These are phyloP conservation scores for Pseudophaeomoniella oleicola DNA, from an alignment of 2,329 filamentous ascomycete species.

Conservation along the genomic window DNA sequence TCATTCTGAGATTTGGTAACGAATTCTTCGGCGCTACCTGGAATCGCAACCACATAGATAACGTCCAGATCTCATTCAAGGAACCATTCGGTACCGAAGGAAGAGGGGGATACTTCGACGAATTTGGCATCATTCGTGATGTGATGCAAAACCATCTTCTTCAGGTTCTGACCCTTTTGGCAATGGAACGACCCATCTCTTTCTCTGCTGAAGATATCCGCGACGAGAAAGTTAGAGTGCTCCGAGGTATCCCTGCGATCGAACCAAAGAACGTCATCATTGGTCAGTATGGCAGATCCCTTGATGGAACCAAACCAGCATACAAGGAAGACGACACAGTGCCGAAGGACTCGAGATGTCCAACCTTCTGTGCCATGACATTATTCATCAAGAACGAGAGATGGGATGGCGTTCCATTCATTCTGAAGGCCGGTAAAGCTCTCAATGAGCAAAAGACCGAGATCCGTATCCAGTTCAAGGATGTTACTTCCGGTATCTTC, in stretches of 20 bases:
- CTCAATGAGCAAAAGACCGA: slow-evolving; percentile 99
- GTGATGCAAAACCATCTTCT: slow-evolving; percentile 99
- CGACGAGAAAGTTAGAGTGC: slow-evolving; percentile 92
- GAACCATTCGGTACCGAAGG: slow-evolving; percentile 98
- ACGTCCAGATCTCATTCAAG: slow-evolving; percentile 98
- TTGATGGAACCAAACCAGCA: slow-evolving; percentile 89
- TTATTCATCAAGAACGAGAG: slow-evolving; percentile 99
- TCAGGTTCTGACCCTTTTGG: slow-evolving; percentile 86
- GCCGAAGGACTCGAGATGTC: slow-evolving; percentile 91
- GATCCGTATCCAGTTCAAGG: slow-evolving; percentile 98
- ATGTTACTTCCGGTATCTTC: slow-evolving; percentile 98
- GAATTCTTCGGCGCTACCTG: slow-evolving; percentile 97
- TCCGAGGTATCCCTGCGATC: slow-evolving; percentile 83
- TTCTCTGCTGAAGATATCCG: slow-evolving; percentile 97
- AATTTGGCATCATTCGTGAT: slow-evolving; percentile 98
- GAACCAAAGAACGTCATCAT: slow-evolving; percentile 99
- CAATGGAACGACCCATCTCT: slow-evolving; percentile 96
- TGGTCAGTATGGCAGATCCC: slow-evolving; percentile 90
- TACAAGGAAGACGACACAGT: slow-evolving; percentile 99
- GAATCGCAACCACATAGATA: slow-evolving; percentile 99
- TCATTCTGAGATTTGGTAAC: slow-evolving; percentile 95
- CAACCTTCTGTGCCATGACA: slow-evolving; percentile 93
- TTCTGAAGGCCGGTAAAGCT: slow-evolving; percentile 97
- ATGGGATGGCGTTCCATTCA: slow-evolving; percentile 98
- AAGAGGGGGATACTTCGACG: slow-evolving; percentile 95